Evolutionary conservation across 2,329 filamentous ascomycete species (phyloP), one percentile per base, ranked within the genome.

Genomic region (Aspergillus fijiensis): DNA sequence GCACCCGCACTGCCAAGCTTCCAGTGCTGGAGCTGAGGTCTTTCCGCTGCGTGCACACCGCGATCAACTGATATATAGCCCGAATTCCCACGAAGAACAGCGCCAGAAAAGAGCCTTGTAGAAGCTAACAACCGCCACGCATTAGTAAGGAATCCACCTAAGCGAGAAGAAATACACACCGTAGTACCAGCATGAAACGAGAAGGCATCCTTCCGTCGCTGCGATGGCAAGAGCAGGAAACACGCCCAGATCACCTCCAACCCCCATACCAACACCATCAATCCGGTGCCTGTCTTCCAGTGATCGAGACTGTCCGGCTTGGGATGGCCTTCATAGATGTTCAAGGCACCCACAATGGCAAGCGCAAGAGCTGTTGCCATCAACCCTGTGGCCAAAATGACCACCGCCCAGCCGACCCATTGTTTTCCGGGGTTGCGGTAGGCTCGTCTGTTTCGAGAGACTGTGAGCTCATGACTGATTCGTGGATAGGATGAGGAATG

Each of bases 11-110:
- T 3, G 67, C 65, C 0, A 67, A 31, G 3, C 60, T 57, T 7
- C 69, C 70, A 12, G 61, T 67, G 0, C 63, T 57, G 0, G 69
- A 63, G 49, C 66, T 74, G 1, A 72, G 58, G 12, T 54, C 53
- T 11, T 52, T 35, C 6, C 59, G 54, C 45, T 68, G 63, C 2
- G 66, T 66, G 49, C 60, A 60, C 5, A 69, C 60, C 9, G 66
- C 60, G 19, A 68, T 55, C 7, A 69, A 59, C 14, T 60, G 65
- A 47, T 71, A 72, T 12, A 72, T 55, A 6, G 71, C 62, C 0
- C 72, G 63, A 25, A 74, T 61, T 1, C 70, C 68, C 12, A 66
- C 49, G 16, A 69, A 67, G 1, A 66, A 45, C 0, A 74, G 63
- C 21, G 56, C 47, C 31, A 56, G 27, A 3, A 59, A n/a, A 16